phyloP scores from a whole-genome alignment of 805 yeast genomes.

The Pichia nakasei region DNA sequence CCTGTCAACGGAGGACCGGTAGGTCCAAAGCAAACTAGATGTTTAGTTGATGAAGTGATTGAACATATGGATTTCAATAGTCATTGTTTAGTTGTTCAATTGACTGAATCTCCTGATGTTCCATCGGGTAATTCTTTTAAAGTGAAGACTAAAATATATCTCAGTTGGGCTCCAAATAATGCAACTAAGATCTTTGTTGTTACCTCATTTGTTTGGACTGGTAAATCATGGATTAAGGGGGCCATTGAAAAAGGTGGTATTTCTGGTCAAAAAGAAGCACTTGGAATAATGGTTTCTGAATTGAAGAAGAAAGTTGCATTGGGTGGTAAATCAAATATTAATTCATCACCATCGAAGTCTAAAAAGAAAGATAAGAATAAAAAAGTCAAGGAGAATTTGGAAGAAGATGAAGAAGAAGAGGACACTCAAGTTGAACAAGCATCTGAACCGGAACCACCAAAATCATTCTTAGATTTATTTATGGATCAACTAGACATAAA shows the following conservation, averaged over 20 bases:
- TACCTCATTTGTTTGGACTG: constrained; percentile 60
- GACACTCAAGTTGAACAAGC: constrained; percentile 1
- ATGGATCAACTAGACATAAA: constrained; percentile 19
- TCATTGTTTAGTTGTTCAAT: constrained; percentile 42
- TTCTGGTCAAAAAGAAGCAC: constrained; percentile 60
- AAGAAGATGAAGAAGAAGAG: constrained; percentile 5
- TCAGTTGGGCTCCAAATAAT: constrained; percentile 58
- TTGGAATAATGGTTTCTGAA: constrained; percentile 39
- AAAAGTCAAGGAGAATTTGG: constrained; percentile 1
- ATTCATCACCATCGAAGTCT: constrained; percentile 15
- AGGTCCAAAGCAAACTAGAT: constrained; percentile 70
- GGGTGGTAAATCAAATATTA: constrained; percentile 17
- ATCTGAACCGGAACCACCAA: constrained; percentile 7
- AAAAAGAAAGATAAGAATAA: constrained; percentile 8
- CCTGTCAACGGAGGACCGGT: constrained; percentile 59
- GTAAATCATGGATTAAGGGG: constrained; percentile 69
- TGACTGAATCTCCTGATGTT: constrained; percentile 70
- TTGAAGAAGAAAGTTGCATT: constrained; percentile 31
- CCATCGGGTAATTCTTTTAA: constrained; percentile 67
- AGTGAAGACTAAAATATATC: constrained; percentile 46
- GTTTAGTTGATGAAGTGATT: constrained; percentile 53
- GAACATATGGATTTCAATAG: constrained; percentile 42
- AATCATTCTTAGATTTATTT: constrained; percentile 10
- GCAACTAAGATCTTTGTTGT: constrained; percentile 43
- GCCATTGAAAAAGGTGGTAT: constrained; percentile 69